These are phyloP conservation scores for Lasiodiplodia sp. DNA, from an alignment of 2,329 filamentous ascomycete species.

Conservation along the genomic window DNA sequence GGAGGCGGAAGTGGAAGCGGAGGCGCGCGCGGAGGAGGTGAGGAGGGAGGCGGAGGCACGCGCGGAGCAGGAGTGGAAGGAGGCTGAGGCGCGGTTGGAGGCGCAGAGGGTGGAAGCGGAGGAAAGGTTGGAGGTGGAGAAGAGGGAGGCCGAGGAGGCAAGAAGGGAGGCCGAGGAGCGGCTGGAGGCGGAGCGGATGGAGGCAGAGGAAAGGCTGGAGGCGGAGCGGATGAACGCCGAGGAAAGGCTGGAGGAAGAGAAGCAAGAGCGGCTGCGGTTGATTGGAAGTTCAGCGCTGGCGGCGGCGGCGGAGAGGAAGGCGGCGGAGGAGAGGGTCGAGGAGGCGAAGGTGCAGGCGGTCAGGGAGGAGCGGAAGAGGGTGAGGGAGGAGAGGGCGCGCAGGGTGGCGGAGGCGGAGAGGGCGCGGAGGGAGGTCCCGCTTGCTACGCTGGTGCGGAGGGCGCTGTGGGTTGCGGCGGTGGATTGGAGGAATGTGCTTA, in stretches of 20 bases:
- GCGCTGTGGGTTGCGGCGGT: constrained; percentile 57
- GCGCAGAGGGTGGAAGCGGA: constrained; percentile 48
- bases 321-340: constrained; percentile 6
- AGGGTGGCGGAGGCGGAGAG: background rate
- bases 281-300: constrained; percentile 16
- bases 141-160: constrained; percentile 33
- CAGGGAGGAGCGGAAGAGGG: background rate
- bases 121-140: constrained; percentile 18
- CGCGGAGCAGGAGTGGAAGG: constrained; percentile 15
- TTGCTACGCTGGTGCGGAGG: constrained; percentile 56
- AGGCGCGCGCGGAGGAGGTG: constrained; percentile 37
- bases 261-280: constrained; percentile 36
- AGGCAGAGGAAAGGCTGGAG: background rate
- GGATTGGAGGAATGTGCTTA: constrained; percentile 58
- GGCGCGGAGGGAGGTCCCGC: constrained; percentile 49
- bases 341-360: background rate
- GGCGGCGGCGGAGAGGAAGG: constrained; percentile 20
- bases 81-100: constrained; percentile 4
- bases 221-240: constrained; percentile 47
- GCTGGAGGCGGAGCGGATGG: constrained; percentile 18
- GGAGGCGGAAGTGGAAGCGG: constrained; percentile 34
- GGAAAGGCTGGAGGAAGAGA: constrained; percentile 18
- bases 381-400: constrained; percentile 3
- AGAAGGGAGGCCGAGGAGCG: background rate
- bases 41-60: background rate